phyloP scores from a whole-genome alignment of 2,329 filamentous ascomycete genomes.

The Cladophialophora immunda region DNA sequence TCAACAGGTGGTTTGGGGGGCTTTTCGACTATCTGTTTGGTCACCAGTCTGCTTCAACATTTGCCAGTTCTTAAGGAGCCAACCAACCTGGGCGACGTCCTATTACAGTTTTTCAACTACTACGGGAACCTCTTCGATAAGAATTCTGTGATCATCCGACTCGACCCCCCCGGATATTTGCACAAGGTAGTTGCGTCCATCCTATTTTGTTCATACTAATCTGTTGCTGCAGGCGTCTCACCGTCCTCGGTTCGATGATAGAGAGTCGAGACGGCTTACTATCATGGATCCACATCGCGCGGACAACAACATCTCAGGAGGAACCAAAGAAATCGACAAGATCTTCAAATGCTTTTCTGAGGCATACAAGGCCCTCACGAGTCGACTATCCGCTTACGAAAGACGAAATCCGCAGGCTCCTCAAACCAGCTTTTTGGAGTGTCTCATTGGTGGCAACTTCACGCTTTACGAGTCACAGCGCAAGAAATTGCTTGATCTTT shows the following conservation, averaged over 20 bases:
- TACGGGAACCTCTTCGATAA: constrained; percentile 87
- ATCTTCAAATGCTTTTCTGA: constrained; percentile 76
- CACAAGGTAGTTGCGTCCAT: constrained; percentile 68
- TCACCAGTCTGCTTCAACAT: constrained; percentile 85
- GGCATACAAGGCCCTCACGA: constrained; percentile 66
- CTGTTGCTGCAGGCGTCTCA: constrained; percentile 27
- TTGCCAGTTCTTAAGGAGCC: constrained; percentile 67
- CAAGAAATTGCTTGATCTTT: constrained; percentile 65
- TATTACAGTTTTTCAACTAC: constrained; percentile 88
- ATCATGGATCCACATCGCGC: constrained; percentile 92
- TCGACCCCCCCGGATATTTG: constrained; percentile 78
- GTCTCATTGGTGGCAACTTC: constrained; percentile 82
- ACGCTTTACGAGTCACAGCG: constrained; percentile 75
- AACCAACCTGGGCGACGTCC: constrained; percentile 75
- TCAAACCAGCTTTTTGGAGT: constrained; percentile 70
- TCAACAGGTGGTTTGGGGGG: constrained; percentile 90
- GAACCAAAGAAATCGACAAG: constrained; percentile 73
- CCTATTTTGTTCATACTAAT: constrained; percentile 21
- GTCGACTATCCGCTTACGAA: constrained; percentile 60
- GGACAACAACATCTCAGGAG: constrained; percentile 88
- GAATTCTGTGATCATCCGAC: constrained; percentile 73
- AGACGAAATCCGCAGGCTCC: constrained; percentile 44
- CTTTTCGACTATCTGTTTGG: constrained; percentile 92
- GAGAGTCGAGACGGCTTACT: constrained; percentile 73
- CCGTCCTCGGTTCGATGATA: constrained; percentile 56